Conservation (phyloP, 2,329 filamentous ascomycete genomes). For the Aspergillus arachidicola region DNA sequence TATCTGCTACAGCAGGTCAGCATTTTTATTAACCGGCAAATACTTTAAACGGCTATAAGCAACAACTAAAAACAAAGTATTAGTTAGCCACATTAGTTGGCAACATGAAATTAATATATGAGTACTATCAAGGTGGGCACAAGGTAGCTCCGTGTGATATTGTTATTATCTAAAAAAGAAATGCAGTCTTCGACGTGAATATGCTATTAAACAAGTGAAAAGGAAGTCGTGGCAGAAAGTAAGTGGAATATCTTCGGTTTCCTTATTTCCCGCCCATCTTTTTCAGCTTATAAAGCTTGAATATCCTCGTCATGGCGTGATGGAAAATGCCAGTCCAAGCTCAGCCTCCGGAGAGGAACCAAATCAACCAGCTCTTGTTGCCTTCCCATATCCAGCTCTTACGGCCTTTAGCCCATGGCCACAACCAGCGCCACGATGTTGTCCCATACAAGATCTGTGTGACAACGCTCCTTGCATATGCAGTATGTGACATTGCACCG, state of each 20-base stretch:
- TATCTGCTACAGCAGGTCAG: neutral
- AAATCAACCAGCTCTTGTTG: conserved; percentile 53
- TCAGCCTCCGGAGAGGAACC: conserved; percentile 53
- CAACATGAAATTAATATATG: neutral
- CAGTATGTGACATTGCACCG: conserved; percentile 53
- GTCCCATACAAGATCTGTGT: conserved; percentile 52
- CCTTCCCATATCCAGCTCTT: conserved; percentile 53
- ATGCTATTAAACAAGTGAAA: neutral
- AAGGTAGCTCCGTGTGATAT: neutral
- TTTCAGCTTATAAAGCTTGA: conserved; percentile 53
- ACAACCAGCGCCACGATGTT: conserved; percentile 52
- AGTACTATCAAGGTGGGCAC: neutral
- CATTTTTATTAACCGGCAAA: conserved; percentile 15
- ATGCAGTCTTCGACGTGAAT: neutral
- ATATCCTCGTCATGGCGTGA: conserved; percentile 52
- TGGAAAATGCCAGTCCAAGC: conserved; percentile 46
- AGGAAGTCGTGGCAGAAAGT: neutral
- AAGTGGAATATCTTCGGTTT: neutral
- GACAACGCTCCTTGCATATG: conserved; percentile 60
- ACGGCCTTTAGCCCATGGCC: conserved; percentile 46
- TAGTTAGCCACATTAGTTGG: neutral
- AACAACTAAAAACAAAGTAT: neutral
- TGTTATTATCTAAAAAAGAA: neutral
- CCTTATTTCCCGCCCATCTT: conserved; percentile 21
- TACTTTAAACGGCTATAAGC: conserved; percentile 19